Evolutionary conservation across 169 alveolate species (phyloP).

Genomic region (Perkinsus chesapeaki): DNA sequence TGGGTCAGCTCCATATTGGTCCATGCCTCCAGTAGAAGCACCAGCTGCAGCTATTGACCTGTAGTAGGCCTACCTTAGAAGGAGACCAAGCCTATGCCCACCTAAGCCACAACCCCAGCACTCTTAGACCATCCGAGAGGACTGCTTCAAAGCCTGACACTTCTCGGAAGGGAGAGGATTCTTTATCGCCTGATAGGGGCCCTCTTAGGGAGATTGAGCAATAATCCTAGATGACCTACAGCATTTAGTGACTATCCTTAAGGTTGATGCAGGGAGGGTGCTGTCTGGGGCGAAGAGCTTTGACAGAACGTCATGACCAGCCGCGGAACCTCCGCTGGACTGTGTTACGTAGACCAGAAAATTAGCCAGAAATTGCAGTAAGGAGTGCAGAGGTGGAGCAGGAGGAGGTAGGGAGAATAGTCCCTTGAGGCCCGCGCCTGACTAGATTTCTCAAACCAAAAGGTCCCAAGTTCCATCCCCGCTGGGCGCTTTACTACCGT

Average conservation of each 20-base stretch:
- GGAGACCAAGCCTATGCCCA: background rate
- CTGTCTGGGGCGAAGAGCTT: conserved; percentile 1
- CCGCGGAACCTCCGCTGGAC: background rate
- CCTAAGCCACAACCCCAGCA: background rate
- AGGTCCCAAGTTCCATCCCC: background rate
- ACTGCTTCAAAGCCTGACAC: background rate
- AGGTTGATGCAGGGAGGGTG: background rate
- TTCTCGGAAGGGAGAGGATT: background rate
- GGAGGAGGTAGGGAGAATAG: background rate
- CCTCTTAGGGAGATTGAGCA: background rate
- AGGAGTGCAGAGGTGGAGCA: background rate
- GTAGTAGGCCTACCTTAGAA: too few relatives aligned
- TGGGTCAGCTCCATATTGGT: background rate
- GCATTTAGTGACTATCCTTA: background rate
- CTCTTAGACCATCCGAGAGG: background rate
- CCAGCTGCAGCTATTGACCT: background rate
- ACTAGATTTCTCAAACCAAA: background rate
- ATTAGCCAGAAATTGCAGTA: background rate
- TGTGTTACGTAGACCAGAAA: background rate
- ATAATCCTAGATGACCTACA: background rate
- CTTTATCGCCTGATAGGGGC: background rate
- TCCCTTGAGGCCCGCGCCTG: background rate
- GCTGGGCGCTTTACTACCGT: background rate
- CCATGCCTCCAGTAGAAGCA: background rate
- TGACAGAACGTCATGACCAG: background rate